Conservation (phyloP, 2,329 filamentous ascomycete genomes). For the Gliomastix tumulicola region DNA sequence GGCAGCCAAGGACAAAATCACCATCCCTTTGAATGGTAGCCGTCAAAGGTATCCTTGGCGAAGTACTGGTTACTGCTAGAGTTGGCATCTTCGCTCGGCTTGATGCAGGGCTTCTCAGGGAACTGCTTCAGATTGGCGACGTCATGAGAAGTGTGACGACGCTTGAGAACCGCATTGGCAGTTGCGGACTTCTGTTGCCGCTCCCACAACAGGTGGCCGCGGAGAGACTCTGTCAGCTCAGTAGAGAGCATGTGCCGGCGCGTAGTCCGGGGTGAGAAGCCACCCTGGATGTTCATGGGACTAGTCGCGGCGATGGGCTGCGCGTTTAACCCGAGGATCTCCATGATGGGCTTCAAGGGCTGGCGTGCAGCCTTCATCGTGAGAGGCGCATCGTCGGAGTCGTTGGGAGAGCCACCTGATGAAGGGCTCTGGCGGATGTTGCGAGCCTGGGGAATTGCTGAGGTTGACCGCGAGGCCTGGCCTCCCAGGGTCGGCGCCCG, state of each 20-base stretch:
- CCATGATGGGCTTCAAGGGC: constrained; percentile 47
- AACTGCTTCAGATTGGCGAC: constrained; percentile 82
- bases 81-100: constrained; percentile 54
- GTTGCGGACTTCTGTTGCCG: constrained; percentile 90
- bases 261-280: constrained; percentile 85
- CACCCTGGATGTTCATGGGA: constrained; percentile 58
- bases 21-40: constrained; percentile 37
- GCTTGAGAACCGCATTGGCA: constrained; percentile 80
- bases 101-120: constrained; percentile 58
- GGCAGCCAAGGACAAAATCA: too few relatives aligned
- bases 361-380: constrained; percentile 55
- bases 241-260: constrained; percentile 92
- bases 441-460: constrained; percentile 57
- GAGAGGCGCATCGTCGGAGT: constrained; percentile 55
- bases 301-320: constrained; percentile 76
- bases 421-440: constrained; percentile 35
- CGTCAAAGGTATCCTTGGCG: constrained; percentile 60
- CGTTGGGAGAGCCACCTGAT: constrained; percentile 44
- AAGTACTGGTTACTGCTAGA: constrained; percentile 84
- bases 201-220: constrained; percentile 89
- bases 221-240: constrained; percentile 87
- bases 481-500: constrained; percentile 64
- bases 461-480: constrained; percentile 58
- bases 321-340: constrained; percentile 57
- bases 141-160: constrained; percentile 84